These are phyloP conservation scores for Chlorella ohadii DNA, from an alignment of 139 green algal species.

Conservation along the genomic window DNA sequence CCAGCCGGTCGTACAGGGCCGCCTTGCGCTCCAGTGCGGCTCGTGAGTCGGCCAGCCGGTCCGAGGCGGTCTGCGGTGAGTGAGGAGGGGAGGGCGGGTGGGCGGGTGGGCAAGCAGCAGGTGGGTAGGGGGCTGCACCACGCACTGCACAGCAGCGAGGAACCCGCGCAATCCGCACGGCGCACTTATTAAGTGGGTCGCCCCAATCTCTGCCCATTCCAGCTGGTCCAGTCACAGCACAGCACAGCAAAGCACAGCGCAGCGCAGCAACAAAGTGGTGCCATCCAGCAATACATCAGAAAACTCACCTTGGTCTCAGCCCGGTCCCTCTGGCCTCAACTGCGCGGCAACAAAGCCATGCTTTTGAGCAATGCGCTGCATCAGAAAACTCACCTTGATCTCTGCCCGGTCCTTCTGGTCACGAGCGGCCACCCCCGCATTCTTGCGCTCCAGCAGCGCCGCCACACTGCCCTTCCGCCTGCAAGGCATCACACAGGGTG, in stretches of 20 bases:
- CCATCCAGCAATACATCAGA: too few relatives aligned
- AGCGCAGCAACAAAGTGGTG: too few relatives aligned
- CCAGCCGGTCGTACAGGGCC: slow-evolving; percentile 80
- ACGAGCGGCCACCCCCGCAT: slow-evolving; percentile 74
- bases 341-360: too few relatives aligned
- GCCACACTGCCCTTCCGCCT: slow-evolving; percentile 38
- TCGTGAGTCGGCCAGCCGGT: slow-evolving; percentile 49
- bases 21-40: slow-evolving; percentile 84
- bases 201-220: too few relatives aligned
- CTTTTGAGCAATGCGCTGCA: neutral
- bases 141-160: neutral
- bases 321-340: slow-evolving; percentile 60
- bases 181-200: too few relatives aligned
- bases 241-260: too few relatives aligned
- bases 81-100: neutral
- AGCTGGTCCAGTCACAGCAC: too few relatives aligned
- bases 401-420: slow-evolving; percentile 66
- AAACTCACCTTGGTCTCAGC: slow-evolving; percentile 65
- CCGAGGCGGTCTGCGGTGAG: slow-evolving; percentile 37
- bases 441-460: slow-evolving; percentile 53
- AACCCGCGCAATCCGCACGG: too few relatives aligned
- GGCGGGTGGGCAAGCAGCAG: neutral
- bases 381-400: slow-evolving; percentile 56
- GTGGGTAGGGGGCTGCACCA: neutral
- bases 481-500: neutral